Evolutionary conservation across 2,329 filamentous ascomycete genomes (phyloP).

Genomic region (Fusarium tricinctum): DNA sequence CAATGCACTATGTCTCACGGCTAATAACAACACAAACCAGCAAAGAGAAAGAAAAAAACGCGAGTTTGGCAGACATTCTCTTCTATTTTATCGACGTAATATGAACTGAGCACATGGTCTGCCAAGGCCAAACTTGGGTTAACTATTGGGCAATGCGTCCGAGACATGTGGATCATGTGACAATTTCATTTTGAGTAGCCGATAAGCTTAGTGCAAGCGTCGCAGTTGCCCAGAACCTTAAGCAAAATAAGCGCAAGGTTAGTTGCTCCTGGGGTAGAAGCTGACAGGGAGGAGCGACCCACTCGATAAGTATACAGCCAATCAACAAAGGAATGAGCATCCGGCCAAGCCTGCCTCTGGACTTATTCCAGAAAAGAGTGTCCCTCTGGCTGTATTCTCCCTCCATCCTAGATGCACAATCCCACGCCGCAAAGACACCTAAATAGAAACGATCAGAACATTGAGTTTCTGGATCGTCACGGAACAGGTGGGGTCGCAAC

Average conservation of each 20-base stretch:
- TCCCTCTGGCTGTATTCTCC: slow-evolving; percentile 8
- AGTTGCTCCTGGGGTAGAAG: slow-evolving; percentile 19
- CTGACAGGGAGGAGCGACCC: slow-evolving; percentile 19
- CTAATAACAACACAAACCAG: neutral
- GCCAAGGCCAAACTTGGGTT: slow-evolving; percentile 18
- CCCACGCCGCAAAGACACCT: slow-evolving; percentile 14
- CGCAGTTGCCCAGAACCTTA: slow-evolving; percentile 43
- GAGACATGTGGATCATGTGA: slow-evolving; percentile 17
- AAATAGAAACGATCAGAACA: slow-evolving; percentile 20
- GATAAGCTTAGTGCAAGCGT: slow-evolving; percentile 47
- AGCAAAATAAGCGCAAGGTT: slow-evolving; percentile 43
- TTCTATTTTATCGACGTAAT: slow-evolving; percentile 14
- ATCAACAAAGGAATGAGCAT: slow-evolving; percentile 14
- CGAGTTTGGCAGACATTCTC: slow-evolving; percentile 9
- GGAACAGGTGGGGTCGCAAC: slow-evolving; percentile 7
- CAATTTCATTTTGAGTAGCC: slow-evolving; percentile 23
- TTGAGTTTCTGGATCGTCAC: neutral
- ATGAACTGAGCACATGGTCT: slow-evolving; percentile 13
- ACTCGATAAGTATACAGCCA: slow-evolving; percentile 9
- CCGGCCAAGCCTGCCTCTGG: slow-evolving; percentile 33
- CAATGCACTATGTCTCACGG: slow-evolving; percentile 18
- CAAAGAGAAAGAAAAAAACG: slow-evolving; percentile 6
- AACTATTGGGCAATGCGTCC: slow-evolving; percentile 31
- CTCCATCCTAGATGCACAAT: slow-evolving; percentile 9
- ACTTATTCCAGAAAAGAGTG: slow-evolving; percentile 36